A percentile compares a stretch with the other conserved stretches of the same genome.
These are phyloP conservation scores for Solanum hybrid DNA, from an alignment of 305 asterid species.

Conservation along the genomic window DNA sequence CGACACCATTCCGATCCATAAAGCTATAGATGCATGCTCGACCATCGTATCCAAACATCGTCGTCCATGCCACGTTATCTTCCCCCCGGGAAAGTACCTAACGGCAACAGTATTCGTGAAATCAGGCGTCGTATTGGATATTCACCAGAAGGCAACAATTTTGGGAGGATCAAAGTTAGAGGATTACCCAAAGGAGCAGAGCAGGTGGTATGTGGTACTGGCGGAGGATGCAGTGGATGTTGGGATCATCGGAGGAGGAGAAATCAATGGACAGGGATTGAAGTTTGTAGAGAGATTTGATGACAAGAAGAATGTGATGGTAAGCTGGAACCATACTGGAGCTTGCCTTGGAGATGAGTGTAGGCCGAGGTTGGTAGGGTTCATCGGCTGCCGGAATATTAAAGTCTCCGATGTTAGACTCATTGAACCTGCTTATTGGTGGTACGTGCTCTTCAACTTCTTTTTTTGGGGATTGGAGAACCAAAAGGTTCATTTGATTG, in stretches of 20 bases:
- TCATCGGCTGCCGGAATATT: conserved; percentile 56
- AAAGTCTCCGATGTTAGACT: conserved; percentile 45
- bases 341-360: conserved; percentile 83
- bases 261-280: conserved; percentile 89
- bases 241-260: conserved; percentile 93
- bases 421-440: conserved; percentile 79
- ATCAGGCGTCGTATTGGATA: conserved; percentile 55
- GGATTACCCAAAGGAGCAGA: conserved; percentile 63
- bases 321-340: conserved; percentile 82
- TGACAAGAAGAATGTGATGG: conserved; percentile 90
- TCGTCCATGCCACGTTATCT: conserved; percentile 49
- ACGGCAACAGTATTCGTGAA: conserved; percentile 63
- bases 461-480: no score
- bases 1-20: conserved; percentile 72
- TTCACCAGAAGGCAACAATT: conserved; percentile 42
- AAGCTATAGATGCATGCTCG: conserved; percentile 65
- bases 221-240: conserved; percentile 64
- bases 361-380: conserved; percentile 74
- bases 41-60: conserved; percentile 10
- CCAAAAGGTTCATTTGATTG: background rate
- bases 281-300: conserved; percentile 60
- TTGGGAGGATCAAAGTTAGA: conserved; percentile 53
- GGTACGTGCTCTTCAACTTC: conserved; percentile 7
- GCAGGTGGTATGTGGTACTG: conserved; percentile 75
- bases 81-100: conserved; percentile 73